Evolutionary conservation across 352 stramenopile genomes (phyloP), one percentile per base, ranked within the genome.

Genomic region (Pythium chondricola): DNA sequence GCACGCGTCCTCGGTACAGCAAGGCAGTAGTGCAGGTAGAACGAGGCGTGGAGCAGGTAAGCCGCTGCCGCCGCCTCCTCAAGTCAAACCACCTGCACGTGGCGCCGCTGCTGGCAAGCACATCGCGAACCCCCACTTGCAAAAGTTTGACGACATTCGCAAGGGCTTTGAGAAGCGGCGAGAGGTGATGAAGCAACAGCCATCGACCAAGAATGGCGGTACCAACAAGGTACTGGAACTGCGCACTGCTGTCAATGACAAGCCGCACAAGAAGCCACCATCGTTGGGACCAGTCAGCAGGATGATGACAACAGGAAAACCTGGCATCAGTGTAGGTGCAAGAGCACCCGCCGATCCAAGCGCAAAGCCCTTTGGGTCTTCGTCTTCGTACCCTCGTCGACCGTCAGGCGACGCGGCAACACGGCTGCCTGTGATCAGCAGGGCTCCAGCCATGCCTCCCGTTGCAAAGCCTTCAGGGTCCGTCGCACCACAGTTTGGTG

Each of bases 91-190:
- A 2, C 73, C 71, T 3, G 7, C 61, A 4, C 55, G 68, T 9
- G 75, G 73, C 16, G 75, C 73, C 10, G 73, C 75, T 0, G 74
- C 71, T 2, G 71, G 75, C 1, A 82, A 81, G 38, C 65, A 65
- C 21, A 74, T 83, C 25, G 52, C 66, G 4, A 85, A 88, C 32
- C 33, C 67, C 4, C 71, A 85, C 35, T 50, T 78, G 4, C 75
- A 88, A 39, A 76, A 77, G 29, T 73, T 88, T 17, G 73, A 88
- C 43, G 65, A 82, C 40, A 69, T 88, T 29, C 83, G 79, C 50
- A 80, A 74, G 27, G 61, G 66, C 3, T 85, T 78, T 43, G 65
- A 69, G 10, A 70, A 69, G 24, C 75, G 75, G 39, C 78, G 69
- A 44, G 71, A 87, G 43, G 52, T 58, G 1, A 63, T 86, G 18